Evolutionary conservation across 176 grass and related monocot genomes (phyloP), one percentile per base, ranked within the genome.

Genomic region (Elaeis guineensis): DNA sequence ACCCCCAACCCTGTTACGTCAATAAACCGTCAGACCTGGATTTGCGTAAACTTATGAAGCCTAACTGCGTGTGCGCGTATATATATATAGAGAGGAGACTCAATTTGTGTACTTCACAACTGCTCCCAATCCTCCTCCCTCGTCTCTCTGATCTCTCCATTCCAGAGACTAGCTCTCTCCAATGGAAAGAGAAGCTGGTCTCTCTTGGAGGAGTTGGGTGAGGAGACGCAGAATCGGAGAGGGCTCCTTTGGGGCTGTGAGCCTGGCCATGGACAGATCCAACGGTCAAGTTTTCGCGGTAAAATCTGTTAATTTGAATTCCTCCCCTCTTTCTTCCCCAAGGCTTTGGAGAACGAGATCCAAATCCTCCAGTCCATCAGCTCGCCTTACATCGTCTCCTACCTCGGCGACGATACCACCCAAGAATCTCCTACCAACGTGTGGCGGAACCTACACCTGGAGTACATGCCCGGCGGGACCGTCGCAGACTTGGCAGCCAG

Each of bases 321-420:
- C 62, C 25, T 50, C 61, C 30, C 20, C 71, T 32, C 61, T 68
- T 4, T 26, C 49, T 9, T 78, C 94, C 25, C 69, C 62, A 52
- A 75, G 56, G 80, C 84, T 56, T 77, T 98, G 3, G 87, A 98
- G 73, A 83, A 65, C 55, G 93, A 98, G 76, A 98, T 98, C 22
- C 65, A 59, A 50, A 89, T 98, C 77, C 32, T 98, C 18, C 80
- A 19, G 60, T 59, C 55, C 2, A 62, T 98, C 0, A 30, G 54
- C 85, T 98, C 87, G 52, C 87, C 93, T 1, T 77, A 85, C 58
- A 66, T 98, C n/a, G 87, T 98, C 11, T 57, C 65, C 2, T 98
- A 92, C 65, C 57, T 98, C 51, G 87, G 87, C 0, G 84, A 98
- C 8, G 84, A 82, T 49, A 58, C 54, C 6, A 58, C 74, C 5